phyloP scores from a whole-genome alignment of 2,329 filamentous ascomycete genomes.

The Aspergillus pseudonomiae region DNA sequence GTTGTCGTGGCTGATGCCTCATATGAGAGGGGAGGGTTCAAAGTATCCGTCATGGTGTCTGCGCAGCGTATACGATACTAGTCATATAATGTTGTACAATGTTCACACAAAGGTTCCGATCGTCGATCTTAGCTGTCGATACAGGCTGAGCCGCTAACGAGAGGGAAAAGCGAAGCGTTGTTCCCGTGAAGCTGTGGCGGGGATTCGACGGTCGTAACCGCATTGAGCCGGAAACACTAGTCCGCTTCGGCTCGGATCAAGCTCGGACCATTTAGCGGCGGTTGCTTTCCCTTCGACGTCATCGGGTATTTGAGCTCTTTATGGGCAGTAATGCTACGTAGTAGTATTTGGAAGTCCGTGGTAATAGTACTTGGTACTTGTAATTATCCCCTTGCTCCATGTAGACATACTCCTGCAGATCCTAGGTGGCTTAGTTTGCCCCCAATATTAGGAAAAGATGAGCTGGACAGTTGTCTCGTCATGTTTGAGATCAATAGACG shows the following conservation, averaged over 20 bases:
- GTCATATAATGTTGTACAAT: neutral
- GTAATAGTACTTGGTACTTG: neutral
- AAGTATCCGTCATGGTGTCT: constrained; percentile 43
- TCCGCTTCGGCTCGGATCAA: neutral
- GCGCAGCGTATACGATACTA: neutral
- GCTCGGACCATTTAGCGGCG: neutral
- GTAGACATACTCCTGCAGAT: neutral
- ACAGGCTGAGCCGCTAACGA: neutral
- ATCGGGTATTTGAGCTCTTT: constrained; percentile 2
- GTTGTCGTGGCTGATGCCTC: constrained; percentile 75
- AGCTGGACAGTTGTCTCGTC: neutral
- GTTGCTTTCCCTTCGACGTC: neutral
- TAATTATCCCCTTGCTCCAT: neutral
- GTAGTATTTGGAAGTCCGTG: neutral
- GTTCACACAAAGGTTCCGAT: neutral
- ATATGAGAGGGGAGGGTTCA: constrained; percentile 72
- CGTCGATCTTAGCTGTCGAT: neutral
- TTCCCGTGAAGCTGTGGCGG: neutral
- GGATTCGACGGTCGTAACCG: constrained; percentile 2
- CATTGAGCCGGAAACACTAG: neutral
- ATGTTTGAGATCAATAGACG: neutral
- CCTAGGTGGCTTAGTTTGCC: neutral
- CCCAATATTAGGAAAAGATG: neutral
- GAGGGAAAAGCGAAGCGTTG: neutral
- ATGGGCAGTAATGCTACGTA: neutral